A percentile compares a stretch with the other conserved stretches of the same genome.
Evolutionary conservation across 352 stramenopile species (phyloP).

Genomic region (Pythium dissimile): DNA sequence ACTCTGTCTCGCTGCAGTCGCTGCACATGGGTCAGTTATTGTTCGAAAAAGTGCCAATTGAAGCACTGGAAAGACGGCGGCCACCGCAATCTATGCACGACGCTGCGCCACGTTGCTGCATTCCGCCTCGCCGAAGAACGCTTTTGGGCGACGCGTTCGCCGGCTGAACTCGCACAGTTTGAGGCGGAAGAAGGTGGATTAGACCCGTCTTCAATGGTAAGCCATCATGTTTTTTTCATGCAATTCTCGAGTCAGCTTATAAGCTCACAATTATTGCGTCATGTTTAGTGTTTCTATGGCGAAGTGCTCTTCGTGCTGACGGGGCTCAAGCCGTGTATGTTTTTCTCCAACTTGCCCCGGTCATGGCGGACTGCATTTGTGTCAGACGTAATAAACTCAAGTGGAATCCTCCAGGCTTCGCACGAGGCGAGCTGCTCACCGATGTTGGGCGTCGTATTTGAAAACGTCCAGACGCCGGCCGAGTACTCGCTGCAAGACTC

Average conservation of each 20-base stretch:
- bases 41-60: constrained; percentile 53
- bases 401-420: constrained; percentile 26
- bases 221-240: constrained; percentile 1
- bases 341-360: constrained; percentile 64
- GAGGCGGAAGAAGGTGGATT: constrained; percentile 28
- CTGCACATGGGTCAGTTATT: constrained; percentile 60
- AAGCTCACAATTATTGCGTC: too few relatives aligned
- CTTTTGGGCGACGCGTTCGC: constrained; percentile 16
- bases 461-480: constrained; percentile 37
- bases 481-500: constrained; percentile 13
- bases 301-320: constrained; percentile 66
- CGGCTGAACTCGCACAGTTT: constrained; percentile 13
- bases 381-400: constrained; percentile 33
- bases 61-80: constrained; percentile 36
- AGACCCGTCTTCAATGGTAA: constrained; percentile 45
- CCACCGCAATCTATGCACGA: constrained; percentile 35
- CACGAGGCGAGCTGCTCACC: not conserved
- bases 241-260: too few relatives aligned
- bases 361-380: constrained; percentile 44
- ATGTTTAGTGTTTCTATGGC: constrained; percentile 56
- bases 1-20: constrained; percentile 43
- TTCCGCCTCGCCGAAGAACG: constrained; percentile 12
- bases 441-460: constrained; percentile 23
- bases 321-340: constrained; percentile 56
- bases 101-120: constrained; percentile 18